Evolutionary conservation across 2,329 filamentous ascomycete genomes (phyloP), one percentile per base, ranked within the genome.

Genomic region (Arthroderma sp.): DNA sequence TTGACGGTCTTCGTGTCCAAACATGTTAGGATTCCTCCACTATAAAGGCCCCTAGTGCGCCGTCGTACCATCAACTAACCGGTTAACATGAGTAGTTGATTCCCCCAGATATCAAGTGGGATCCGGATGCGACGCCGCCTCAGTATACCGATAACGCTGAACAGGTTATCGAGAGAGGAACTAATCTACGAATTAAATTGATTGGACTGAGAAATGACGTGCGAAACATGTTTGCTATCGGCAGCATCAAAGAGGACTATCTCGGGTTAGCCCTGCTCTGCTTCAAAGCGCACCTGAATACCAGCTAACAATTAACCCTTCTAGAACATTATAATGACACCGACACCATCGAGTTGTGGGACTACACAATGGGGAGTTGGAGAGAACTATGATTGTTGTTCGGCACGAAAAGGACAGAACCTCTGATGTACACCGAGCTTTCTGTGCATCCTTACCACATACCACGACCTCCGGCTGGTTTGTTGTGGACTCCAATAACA

Each of bases 111-210:
- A 86, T 95, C 66, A 91, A 86, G 65, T 96, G 85, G 72, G 89
- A 95, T 60, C 83, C 86, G 39, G 94, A 94, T 56, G 88, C 89
- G 42, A 94, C 89, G 33, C 91, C 91, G n/a, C 87, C 89, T 2
- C 86, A 94, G 58, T 98, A 87, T 65, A 94, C 88, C 34, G 89
- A 98, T 63, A 89, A 94, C 57, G 86, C 85, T 50, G 91, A 94
- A 53, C 85, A 88, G 53, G 81, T 87, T 32, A 94, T 98, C 57
- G 88, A 96, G 66, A 86, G 87, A 48, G 86, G 87, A 40, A 93
- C 88, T 10, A 89, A 94, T 56, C 79, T 98, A 51, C 84, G 91
- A 39, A 78, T 96, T 52, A 95, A 95, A 68, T 81, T 98, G 51
- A 85, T 95, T 55, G 91, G 91, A 65, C 84, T 89, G 42, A 79